Evolutionary conservation across 371 early-diverging fungal species (phyloP), one percentile per base, ranked within the genome.

Genomic region (Lichtheimia corymbifera): DNA sequence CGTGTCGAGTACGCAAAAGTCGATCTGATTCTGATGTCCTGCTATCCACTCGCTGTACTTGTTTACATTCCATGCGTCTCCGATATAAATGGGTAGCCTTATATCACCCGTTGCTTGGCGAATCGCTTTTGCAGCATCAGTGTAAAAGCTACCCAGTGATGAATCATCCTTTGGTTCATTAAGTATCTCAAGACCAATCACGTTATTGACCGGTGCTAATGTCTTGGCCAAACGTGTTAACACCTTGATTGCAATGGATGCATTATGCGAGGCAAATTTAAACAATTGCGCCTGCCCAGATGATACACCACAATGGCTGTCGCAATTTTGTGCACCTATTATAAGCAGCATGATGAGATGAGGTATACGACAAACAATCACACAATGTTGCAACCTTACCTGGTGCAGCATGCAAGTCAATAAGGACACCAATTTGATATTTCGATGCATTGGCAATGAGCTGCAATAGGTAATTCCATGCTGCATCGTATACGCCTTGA

Each of bases 371-470:
- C 11, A 22, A 25, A 9, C 4, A 12, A 5, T 14, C 2, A 52
- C 27, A 27, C 52, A 24, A 52, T 22, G 2, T 52, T 52, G 0
- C 22, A 1, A 35, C 5, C 3, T 53, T 53, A n/a, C 88, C 88
- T 2, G 91, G 91, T 13, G 83, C 87, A 0, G 84, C 88, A 56
- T 90, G 91, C 20, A 90, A 55, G 66, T 90, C 88, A 13, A 90
- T 74, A 28, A 88, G 75, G 2, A 83, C 89, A 18, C 88, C 83
- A 30, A 90, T 66, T 2, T 76, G 72, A 61, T 86, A 68, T 55
- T 79, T 65, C 0, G 77, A 79, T 1, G 83, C 81, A 79, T 82
- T 83, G 13, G 66, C 66, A 13, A 90, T 67, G 0, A 79, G 66
- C 18, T 65, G 61, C 13, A 84, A 56, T 11, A 88, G 51, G 42